phyloP scores from a whole-genome alignment of 164 flowering plant genomes.

The Chloranthus sessilifolius region DNA sequence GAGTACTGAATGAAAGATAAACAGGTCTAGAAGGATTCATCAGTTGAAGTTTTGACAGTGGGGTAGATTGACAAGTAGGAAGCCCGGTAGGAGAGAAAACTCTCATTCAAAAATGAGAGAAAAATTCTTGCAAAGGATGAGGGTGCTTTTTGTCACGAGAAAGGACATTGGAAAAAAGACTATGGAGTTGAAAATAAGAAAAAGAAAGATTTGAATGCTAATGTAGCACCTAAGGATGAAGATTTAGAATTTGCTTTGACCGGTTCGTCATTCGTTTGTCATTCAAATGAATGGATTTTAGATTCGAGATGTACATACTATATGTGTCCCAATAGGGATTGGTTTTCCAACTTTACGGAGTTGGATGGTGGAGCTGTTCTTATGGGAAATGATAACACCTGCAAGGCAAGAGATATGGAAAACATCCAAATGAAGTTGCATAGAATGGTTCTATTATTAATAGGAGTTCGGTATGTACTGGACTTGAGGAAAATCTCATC shows the following conservation, averaged over 20 bases:
- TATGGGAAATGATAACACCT: too few species aligned
- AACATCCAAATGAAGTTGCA: constrained; percentile 6
- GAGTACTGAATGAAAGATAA: too few species aligned
- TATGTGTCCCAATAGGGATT: too few species aligned
- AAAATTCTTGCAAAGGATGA: not conserved
- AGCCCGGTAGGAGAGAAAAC: not conserved
- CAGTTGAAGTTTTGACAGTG: not conserved
- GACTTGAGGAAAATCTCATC: too few species aligned
- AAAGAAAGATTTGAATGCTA: not conserved
- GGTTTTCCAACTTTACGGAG: too few species aligned
- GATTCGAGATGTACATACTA: too few species aligned
- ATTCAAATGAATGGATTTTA: too few species aligned
- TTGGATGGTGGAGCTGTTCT: too few species aligned
- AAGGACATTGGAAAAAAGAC: constrained; percentile 5
- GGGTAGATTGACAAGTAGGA: not conserved
- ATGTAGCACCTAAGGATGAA: too few species aligned
- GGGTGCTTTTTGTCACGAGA: not conserved
- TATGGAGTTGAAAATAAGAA: not conserved
- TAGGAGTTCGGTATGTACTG: constrained; percentile 4
- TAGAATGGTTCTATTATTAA: not conserved
- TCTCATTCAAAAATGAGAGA: not conserved
- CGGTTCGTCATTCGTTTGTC: too few species aligned
- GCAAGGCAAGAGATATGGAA: constrained; percentile 4
- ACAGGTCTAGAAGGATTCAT: not conserved
- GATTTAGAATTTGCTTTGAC: too few species aligned